phyloP scores from a whole-genome alignment of 1,284 basidiomycete genomes.

The Vanrija sp. region DNA sequence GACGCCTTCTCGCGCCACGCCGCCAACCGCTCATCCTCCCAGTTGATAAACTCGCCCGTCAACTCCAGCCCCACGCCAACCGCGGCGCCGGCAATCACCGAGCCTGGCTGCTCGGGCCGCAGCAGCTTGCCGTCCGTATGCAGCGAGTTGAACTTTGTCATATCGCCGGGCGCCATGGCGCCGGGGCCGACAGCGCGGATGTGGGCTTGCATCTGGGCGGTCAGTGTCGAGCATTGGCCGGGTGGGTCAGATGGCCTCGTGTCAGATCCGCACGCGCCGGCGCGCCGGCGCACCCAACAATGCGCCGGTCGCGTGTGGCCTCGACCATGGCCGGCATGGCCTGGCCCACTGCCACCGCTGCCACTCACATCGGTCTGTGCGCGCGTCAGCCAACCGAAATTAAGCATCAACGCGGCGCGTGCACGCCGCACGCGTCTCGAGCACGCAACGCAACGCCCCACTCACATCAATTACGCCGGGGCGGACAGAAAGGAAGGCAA shows the following conservation, averaged over 20 bases:
- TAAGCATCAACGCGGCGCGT: neutral
- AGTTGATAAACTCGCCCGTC: constrained; percentile 53
- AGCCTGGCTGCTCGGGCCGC: constrained; percentile 49
- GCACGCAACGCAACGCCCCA: neutral
- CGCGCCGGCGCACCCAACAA: too few relatives aligned
- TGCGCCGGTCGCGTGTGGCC: too few relatives aligned
- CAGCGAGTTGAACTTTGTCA: constrained; percentile 49
- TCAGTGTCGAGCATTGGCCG: too few relatives aligned
- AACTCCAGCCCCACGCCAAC: constrained; percentile 39
- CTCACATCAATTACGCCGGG: constrained; percentile 54
- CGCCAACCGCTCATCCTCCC: constrained; percentile 45
- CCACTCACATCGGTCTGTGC: neutral
- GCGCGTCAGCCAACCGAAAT: neutral
- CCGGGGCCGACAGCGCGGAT: constrained; percentile 39
- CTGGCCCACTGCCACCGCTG: neutral
- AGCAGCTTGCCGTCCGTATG: constrained; percentile 51
- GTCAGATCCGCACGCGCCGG: too few relatives aligned
- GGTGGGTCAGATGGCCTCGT: too few relatives aligned
- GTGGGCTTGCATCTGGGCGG: constrained; percentile 44
- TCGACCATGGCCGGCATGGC: too few relatives aligned
- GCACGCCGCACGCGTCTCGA: neutral
- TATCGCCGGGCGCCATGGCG: constrained; percentile 46
- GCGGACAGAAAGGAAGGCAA: constrained; percentile 51
- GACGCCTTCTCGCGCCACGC: constrained; percentile 10
- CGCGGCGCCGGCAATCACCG: constrained; percentile 52